phyloP scores from a whole-genome alignment of 164 flowering plant species.

The Tetracentron sinense region DNA sequence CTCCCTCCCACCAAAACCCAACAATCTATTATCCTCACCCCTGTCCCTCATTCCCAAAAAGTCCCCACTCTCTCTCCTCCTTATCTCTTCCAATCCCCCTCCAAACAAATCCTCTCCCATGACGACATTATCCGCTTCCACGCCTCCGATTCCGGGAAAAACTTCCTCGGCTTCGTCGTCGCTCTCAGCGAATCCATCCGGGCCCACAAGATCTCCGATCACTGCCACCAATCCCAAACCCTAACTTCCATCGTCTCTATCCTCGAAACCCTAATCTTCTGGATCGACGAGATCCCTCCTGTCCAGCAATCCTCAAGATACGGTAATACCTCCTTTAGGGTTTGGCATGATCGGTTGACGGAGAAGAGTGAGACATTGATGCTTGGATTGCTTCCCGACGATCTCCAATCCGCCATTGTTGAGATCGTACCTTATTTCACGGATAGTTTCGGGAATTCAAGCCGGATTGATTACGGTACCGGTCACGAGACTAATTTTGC shows the following conservation, averaged over 20 bases:
- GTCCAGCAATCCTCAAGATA: constrained; percentile 46
- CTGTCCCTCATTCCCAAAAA: constrained; percentile 47
- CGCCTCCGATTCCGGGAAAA: constrained; percentile 33
- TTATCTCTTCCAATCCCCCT: constrained; percentile 39
- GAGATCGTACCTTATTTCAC: constrained; percentile 29
- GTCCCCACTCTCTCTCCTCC: constrained; percentile 33
- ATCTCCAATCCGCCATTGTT: constrained; percentile 12
- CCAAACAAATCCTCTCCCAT: constrained; percentile 43
- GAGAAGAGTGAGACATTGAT: constrained; percentile 19
- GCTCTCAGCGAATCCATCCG: constrained; percentile 53
- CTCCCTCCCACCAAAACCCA: constrained; percentile 35
- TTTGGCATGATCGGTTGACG: constrained; percentile 52
- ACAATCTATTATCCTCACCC: constrained; percentile 49
- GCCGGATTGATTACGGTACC: constrained; percentile 38
- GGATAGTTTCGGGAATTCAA: constrained; percentile 32
- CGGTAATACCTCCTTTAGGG: constrained; percentile 50
- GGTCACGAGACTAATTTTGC: constrained; percentile 39
- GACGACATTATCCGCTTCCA: constrained; percentile 46
- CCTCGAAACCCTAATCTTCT: constrained; percentile 31
- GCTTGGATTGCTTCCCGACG: constrained; percentile 18
- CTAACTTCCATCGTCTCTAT: constrained; percentile 27
- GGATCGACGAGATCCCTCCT: constrained; percentile 62
- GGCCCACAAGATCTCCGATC: constrained; percentile 50
- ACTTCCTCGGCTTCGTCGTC: constrained; percentile 63
- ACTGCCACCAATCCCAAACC: constrained; percentile 39